phyloP scores from a whole-genome alignment of 176 grass and related monocot species.

The Oryza punctata region DNA sequence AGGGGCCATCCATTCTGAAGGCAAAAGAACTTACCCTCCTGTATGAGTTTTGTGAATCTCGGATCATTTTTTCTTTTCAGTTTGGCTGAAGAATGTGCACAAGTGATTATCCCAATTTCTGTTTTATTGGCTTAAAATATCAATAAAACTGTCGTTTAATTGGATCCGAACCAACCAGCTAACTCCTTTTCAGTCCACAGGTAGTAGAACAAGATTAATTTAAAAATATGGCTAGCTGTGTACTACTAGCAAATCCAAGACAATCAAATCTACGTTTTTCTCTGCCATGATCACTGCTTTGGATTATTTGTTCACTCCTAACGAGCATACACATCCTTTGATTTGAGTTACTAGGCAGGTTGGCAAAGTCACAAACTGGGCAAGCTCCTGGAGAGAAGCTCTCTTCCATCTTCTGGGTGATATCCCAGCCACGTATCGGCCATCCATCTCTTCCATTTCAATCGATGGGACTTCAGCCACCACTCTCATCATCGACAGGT shows the following conservation, averaged over 20 bases:
- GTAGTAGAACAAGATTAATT: not conserved
- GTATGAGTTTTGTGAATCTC: conserved; percentile 30
- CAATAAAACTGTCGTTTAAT: not conserved
- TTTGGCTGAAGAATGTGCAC: not conserved
- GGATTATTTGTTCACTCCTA: not conserved
- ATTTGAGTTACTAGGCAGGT: conserved; percentile 55
- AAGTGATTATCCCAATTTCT: not conserved
- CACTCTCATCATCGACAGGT: conserved; percentile 77
- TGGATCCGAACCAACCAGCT: not conserved
- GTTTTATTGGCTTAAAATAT: not conserved
- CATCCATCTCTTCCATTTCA: conserved; percentile 67
- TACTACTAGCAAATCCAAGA: too few relatives aligned
- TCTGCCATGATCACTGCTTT: not conserved
- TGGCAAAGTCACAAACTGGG: conserved; percentile 35
- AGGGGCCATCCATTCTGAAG: conserved; percentile 57
- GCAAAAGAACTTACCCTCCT: conserved; percentile 54
- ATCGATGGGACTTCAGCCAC: conserved; percentile 69
- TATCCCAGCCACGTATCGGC: conserved; percentile 36
- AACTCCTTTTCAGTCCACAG: not conserved
- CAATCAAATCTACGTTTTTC: too few relatives aligned
- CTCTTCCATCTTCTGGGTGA: conserved; percentile 74
- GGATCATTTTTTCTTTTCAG: not conserved
- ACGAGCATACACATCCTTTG: not conserved
- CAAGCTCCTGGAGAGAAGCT: conserved; percentile 63
- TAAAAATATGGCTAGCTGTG: not conserved